Evolutionary conservation across 2,329 filamentous ascomycete genomes (phyloP), one percentile per base, ranked within the genome.

Genomic region (Fusarium equiseti): DNA sequence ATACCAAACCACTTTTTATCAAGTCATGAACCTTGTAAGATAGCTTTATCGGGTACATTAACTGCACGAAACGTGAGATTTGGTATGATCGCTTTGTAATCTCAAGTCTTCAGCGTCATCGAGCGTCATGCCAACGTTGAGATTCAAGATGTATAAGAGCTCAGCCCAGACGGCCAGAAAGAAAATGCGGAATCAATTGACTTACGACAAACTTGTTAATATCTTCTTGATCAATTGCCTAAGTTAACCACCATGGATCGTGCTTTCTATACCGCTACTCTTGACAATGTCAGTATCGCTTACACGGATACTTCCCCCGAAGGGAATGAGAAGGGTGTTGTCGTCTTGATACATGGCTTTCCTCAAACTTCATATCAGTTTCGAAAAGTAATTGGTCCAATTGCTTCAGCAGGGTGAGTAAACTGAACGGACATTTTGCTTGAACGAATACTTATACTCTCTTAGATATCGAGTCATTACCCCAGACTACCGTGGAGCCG

Each of bases 311-410:
- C 57, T 29, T 29, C 32, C 8, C 43, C 63, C 10, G 38, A 38
- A 29, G 43, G 26, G 3, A 20, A 24, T 2, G 48, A 67, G 22
- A 67, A 58, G 18, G 65, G 45, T 3, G 35, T 66, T 5, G 45
- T 62, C 6, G 56, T 68, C 18, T 43, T 68, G 43, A 53, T 68
- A 2, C 65, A 63, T 35, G 65, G 63, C 7, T 63, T 67, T 5
- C 58, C 65, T 32, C 57, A 67, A 24, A 67, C 63, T 16, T 67
- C 58, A 2, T 67, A 68, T 24, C 58, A 67, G 6, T 67, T 67
- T 13, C 57, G 63, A 16, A 62, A 63, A 50, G 53, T 58, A 1
- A 59, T 67, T 32, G 53, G 48, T 3, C 56, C 52, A 13, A 45
- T 68, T 0, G 46, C 48, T 11, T 60, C 40, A 13, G 45, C 61